Base-by-base conservation (phyloP, 108 stramenopile genomes). In the Cyclotella cryptica region DNA sequence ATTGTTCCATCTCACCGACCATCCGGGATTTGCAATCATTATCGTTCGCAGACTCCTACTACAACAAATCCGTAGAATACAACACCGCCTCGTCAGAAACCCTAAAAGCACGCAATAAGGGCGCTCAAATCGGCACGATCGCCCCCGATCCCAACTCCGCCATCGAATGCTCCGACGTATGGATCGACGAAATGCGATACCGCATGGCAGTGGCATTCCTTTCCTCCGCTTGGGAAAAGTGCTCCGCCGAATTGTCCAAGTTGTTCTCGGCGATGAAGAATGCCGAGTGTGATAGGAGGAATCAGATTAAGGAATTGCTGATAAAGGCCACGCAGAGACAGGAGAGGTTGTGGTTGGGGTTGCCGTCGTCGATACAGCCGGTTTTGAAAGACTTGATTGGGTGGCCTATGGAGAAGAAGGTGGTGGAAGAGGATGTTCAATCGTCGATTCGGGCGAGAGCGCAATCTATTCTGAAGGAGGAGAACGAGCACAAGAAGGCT, bases 111-210 rank as follows among this genome's bases (percentile, higher is more conserved):
- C 58, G 55, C 58, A 74, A 41, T 0, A 67, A 43, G 24, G 77
- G 61, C 13, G 66, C 78, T 22, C 66, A 74, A 43, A 72, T 49
- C 28, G 55, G 55, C 10, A 65, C 74, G 7, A 55, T 60, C 51
- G 12, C 54, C 39, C 51, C 39, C 9, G 69, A 71, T 43, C 65
- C 68, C 17, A 70, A 73, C 47, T 61, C 54, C 21, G 72, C 71
- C 22, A 83, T 92, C 10, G 85, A 89, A 71, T 86, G 85, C 59
- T 44, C 75, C 0, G 89, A 90, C 71, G 88, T 88, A 21, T 93
- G 92, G 92, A 70, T 91, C 46, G 82, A 89, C 18, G 93, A 93
- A 76, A 90, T 91, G 86, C 86, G 85, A 17, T 93, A 93, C 77
- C 87, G 90, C 18, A 88, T 93, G 68, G 82, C 87, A 17, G 90